Conservation (phyloP, 805 yeast species). For the Phaffomyces thermotolerans region DNA sequence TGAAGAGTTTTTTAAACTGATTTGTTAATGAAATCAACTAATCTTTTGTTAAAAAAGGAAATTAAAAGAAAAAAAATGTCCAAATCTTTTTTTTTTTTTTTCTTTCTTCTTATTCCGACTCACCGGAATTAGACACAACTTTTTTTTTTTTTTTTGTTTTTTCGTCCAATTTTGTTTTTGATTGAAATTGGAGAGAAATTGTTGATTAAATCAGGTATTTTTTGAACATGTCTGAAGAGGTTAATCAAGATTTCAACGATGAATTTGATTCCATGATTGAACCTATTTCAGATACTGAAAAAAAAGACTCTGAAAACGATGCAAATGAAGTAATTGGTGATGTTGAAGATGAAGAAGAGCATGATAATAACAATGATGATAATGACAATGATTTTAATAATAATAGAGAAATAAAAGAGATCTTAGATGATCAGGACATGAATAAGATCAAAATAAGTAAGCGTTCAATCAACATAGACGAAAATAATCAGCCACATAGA, state of each 20-base stretch:
- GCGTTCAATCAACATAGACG: conserved; percentile 11
- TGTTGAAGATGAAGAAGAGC: conserved; percentile 2
- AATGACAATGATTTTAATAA: conserved; percentile 4
- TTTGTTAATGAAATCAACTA: too few relatives aligned
- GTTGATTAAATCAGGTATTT: too few relatives aligned
- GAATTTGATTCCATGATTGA: not conserved
- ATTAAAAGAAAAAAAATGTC: too few relatives aligned
- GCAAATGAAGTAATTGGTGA: conserved; percentile 1
- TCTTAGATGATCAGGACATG: conserved; percentile 25
- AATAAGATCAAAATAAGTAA: conserved; percentile 16
- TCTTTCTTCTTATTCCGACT: too few relatives aligned
- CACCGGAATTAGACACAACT: too few relatives aligned
- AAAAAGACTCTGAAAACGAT: not conserved
- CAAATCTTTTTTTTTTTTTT: too few relatives aligned
- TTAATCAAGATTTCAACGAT: not conserved
- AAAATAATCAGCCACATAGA: conserved; percentile 5
- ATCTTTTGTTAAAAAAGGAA: too few relatives aligned
- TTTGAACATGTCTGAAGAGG: too few relatives aligned
- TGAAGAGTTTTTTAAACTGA: too few relatives aligned
- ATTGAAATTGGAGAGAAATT: too few relatives aligned
- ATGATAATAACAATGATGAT: conserved; percentile 21
- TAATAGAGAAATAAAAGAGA: conserved; percentile 5
- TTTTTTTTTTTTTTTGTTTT: too few relatives aligned
- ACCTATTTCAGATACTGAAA: not conserved
- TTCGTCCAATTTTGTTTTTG: too few relatives aligned